These are phyloP conservation scores for Cornus controversa DNA, from an alignment of 148 eudicot genomes.

Conservation along the genomic window DNA sequence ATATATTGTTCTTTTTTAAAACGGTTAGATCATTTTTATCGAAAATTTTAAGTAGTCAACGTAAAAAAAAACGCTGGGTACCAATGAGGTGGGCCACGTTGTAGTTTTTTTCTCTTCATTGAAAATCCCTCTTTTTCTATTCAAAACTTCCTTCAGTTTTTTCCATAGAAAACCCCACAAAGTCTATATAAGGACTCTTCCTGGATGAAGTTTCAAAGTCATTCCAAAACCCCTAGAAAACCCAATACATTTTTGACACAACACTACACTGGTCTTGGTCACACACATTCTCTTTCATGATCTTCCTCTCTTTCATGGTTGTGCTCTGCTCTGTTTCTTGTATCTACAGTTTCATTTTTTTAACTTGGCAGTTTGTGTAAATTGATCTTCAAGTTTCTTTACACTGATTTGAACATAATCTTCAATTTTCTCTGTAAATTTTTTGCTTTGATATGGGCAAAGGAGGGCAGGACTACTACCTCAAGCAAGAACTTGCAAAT, in stretches of 20 bases:
- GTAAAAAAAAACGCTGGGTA: no score
- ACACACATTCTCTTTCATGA: no score
- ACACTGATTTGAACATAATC: background rate
- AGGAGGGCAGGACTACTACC: conserved; percentile 22
- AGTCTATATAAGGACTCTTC: background rate
- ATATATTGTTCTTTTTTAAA: no score
- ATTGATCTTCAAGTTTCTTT: no score
- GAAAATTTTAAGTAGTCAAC: no score
- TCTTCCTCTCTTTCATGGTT: background rate
- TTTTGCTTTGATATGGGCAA: conserved; percentile 17
- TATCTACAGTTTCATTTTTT: background rate
- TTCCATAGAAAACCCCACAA: background rate
- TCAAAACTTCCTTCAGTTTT: background rate
- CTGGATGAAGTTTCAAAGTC: background rate
- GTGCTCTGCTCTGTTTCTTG: background rate
- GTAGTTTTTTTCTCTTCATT: no score
- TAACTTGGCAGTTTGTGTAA: background rate
- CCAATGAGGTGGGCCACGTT: no score
- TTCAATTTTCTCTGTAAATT: background rate
- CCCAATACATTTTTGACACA: background rate
- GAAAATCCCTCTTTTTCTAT: background rate
- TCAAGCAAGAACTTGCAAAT: background rate
- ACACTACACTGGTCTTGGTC: background rate
- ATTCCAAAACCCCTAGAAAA: background rate
- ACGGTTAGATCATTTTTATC: no score